These are phyloP conservation scores for Nakazawaea holstii DNA, from an alignment of 805 yeast species.

Conservation along the genomic window DNA sequence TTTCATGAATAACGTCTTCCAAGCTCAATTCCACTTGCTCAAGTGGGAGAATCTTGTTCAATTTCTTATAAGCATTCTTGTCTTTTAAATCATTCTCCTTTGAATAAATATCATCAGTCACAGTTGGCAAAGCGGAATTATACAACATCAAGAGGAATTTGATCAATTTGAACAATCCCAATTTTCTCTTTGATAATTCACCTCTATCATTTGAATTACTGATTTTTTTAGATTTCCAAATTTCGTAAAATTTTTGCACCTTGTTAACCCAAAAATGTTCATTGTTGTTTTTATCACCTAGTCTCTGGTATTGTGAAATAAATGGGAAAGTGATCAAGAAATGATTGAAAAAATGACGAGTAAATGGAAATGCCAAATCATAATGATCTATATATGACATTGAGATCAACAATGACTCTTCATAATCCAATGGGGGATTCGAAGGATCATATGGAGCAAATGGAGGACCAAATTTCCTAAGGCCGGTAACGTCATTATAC, in stretches of 20 bases:
- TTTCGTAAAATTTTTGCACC: conserved; percentile 78
- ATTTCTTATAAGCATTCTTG: conserved; percentile 33
- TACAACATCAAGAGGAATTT: conserved; percentile 61
- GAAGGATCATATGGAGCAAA: conserved; percentile 47
- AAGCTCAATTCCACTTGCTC: conserved; percentile 12
- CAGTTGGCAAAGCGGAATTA: conserved; percentile 68
- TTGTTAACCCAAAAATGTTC: conserved; percentile 74
- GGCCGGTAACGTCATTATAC: conserved; percentile 51
- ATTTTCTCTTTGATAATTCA: conserved; percentile 65
- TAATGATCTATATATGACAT: conserved; percentile 17
- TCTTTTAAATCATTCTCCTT: conserved; percentile 25
- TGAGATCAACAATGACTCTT: conserved; percentile 16
- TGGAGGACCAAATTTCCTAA: conserved; percentile 74
- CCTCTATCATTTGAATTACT: conserved; percentile 72
- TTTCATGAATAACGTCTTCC: conserved; percentile 19
- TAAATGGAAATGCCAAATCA: conserved; percentile 53
- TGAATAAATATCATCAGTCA: conserved; percentile 48
- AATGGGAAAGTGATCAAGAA: conserved; percentile 75
- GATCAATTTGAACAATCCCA: conserved; percentile 55
- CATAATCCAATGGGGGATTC: conserved; percentile 18
- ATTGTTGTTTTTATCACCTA: conserved; percentile 31
- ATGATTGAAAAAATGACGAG: conserved; percentile 58
- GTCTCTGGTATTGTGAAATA: conserved; percentile 30
- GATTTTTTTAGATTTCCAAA: conserved; percentile 66
- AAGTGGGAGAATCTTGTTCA: conserved; percentile 23